Evolutionary conservation across 202 grass and related monocot genomes (phyloP).

Genomic region (Alloteropsis angusta): DNA sequence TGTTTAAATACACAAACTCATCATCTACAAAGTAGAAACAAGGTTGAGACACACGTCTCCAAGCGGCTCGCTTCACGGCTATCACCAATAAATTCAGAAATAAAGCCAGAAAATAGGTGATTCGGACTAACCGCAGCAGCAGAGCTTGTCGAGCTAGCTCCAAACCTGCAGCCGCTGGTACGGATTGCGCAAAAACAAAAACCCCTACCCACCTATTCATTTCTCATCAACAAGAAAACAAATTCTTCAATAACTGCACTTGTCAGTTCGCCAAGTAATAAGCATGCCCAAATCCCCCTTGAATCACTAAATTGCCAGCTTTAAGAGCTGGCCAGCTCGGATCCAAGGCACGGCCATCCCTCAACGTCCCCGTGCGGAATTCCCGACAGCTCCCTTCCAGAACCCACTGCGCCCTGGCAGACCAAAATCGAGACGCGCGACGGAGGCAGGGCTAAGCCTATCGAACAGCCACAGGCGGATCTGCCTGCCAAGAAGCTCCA

Average conservation of each 20-base stretch:
- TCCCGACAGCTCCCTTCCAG: slow-evolving; percentile 16
- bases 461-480: slow-evolving; percentile 24
- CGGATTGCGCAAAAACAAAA: not conserved
- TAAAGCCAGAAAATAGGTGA: not conserved
- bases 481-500: slow-evolving; percentile 9
- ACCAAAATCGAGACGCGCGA: slow-evolving; percentile 1
- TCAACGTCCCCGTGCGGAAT: not conserved
- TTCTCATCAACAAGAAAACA: not conserved
- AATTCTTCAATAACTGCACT: not conserved
- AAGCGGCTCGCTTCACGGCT: not conserved
- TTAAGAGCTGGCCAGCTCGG: slow-evolving; percentile 17
- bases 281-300: not conserved
- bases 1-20: slow-evolving; percentile 3
- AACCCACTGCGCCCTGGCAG: not conserved
- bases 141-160: slow-evolving; percentile 14
- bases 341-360: slow-evolving; percentile 29
- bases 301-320: slow-evolving; percentile 9
- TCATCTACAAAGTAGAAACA: not conserved
- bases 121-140: not conserved
- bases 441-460: not conserved
- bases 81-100: not conserved
- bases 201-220: not conserved
- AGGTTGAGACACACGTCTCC: not conserved
- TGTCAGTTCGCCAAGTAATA: not conserved
- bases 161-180: not conserved